phyloP scores from a whole-genome alignment of 495 filamentous ascomycete species.

The Bacidia gigantensis region DNA sequence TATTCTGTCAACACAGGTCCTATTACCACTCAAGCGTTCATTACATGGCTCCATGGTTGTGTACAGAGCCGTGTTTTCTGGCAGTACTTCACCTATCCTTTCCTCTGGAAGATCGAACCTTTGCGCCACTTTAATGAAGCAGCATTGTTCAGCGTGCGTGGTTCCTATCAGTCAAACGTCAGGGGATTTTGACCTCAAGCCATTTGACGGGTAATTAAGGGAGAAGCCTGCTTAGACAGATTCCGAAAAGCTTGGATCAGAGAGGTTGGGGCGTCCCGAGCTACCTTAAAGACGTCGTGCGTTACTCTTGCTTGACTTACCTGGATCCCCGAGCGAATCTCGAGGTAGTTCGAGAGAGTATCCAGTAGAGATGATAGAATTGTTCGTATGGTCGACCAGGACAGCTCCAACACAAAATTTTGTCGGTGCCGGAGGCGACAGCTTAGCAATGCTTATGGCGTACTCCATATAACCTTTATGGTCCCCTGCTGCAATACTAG shows the following conservation, averaged over 20 bases:
- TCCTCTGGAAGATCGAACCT: constrained; percentile 27
- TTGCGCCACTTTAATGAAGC: constrained; percentile 34
- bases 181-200: background rate
- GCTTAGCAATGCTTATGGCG: constrained; percentile 18
- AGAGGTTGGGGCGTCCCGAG: too few relatives aligned
- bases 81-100: constrained; percentile 26
- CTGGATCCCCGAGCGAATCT: background rate
- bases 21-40: constrained; percentile 23
- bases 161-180: background rate
- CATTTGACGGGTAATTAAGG: background rate
- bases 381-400: constrained; percentile 18
- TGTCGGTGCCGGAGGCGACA: constrained; percentile 21
- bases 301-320: too few relatives aligned
- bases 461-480: constrained; percentile 23
- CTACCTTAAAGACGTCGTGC: too few relatives aligned
- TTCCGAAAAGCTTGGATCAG: too few relatives aligned
- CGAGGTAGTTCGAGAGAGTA: constrained; percentile 22
- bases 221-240: too few relatives aligned
- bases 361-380: constrained; percentile 20
- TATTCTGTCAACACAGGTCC: constrained; percentile 22
- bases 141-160: constrained; percentile 27
- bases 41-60: constrained; percentile 29
- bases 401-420: constrained; percentile 27
- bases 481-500: constrained; percentile 17
- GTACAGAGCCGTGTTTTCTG: constrained; percentile 25